Percentiles rank a stretch among this genome's conserved stretches.
Evolutionary conservation across 345 rosid genomes (phyloP).

Genomic region (Eucalyptus sp.): DNA sequence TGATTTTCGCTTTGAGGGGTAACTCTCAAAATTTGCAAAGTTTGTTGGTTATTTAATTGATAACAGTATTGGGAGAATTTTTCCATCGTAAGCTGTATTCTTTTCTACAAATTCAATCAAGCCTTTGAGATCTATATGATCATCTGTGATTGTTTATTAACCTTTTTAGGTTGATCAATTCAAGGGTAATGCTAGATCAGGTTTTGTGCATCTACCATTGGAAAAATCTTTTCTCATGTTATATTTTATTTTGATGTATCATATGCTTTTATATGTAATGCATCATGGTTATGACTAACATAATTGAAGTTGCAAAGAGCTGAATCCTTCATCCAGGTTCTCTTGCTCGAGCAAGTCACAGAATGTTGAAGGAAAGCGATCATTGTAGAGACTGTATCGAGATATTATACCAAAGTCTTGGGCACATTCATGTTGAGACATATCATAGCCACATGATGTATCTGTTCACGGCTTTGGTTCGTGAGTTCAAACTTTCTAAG

Average conservation of each 20-base stretch:
- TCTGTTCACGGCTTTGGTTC: not conserved
- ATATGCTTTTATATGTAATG: not conserved
- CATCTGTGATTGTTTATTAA: not conserved
- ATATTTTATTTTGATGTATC: not conserved
- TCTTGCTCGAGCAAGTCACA: not conserved
- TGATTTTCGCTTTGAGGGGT: not conserved
- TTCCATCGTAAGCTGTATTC: not conserved
- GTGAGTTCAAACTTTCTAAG: not conserved
- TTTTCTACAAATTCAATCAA: not conserved
- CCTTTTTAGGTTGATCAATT: not conserved
- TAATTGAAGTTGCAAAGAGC: not conserved
- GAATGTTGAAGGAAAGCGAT: not conserved
- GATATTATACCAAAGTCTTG: not conserved
- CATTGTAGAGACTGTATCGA: not conserved
- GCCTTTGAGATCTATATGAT: not conserved
- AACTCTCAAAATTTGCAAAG: not conserved
- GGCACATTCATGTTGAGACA: not conserved
- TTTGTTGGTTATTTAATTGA: not conserved
- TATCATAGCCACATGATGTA: not conserved
- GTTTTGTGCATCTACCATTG: not conserved
- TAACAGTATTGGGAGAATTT: not conserved
- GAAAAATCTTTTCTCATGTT: not conserved
- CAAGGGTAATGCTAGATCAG: not conserved
- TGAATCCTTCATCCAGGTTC: not conserved
- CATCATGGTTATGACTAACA: not conserved